Conservation (phyloP, 202 grass and related monocot genomes). For the Hordeum pubiflorum region DNA sequence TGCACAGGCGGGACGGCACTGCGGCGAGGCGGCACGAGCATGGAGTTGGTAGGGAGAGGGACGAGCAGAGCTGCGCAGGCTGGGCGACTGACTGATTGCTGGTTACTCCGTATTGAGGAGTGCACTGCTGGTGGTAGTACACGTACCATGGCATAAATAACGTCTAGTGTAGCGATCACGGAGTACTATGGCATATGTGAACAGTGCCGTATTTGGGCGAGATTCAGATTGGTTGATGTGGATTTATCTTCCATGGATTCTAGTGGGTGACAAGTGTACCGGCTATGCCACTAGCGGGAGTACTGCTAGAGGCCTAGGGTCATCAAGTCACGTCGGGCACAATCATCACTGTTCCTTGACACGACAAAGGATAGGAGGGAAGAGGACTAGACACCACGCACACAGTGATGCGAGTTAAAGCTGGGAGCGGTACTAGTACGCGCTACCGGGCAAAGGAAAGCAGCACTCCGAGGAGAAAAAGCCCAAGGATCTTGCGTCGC, state of each 20-base stretch:
- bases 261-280: slow-evolving; percentile 38
- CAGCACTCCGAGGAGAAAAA: slow-evolving; percentile 16
- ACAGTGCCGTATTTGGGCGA: neutral
- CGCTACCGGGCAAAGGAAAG: neutral
- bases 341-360: slow-evolving; percentile 47
- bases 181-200: neutral
- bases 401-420: slow-evolving; percentile 40
- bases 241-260: slow-evolving; percentile 35
- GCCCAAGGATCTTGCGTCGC: slow-evolving; percentile 37
- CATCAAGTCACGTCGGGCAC: slow-evolving; percentile 38
- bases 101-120: neutral
- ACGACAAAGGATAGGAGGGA: slow-evolving; percentile 6
- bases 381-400: neutral
- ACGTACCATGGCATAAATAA: too few relatives aligned
- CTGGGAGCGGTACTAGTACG: neutral
- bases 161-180: neutral
- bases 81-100: too few relatives aligned
- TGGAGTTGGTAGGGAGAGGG: too few relatives aligned
- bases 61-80: too few relatives aligned
- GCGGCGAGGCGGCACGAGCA: too few relatives aligned
- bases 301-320: neutral
- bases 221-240: slow-evolving; percentile 2
- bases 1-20: too few relatives aligned
- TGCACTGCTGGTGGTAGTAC: too few relatives aligned
- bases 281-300: neutral